A percentile compares a stretch with the other conserved stretches of the same genome.
phyloP scores from a whole-genome alignment of 148 eudicot genomes.

The Camellia japonica region DNA sequence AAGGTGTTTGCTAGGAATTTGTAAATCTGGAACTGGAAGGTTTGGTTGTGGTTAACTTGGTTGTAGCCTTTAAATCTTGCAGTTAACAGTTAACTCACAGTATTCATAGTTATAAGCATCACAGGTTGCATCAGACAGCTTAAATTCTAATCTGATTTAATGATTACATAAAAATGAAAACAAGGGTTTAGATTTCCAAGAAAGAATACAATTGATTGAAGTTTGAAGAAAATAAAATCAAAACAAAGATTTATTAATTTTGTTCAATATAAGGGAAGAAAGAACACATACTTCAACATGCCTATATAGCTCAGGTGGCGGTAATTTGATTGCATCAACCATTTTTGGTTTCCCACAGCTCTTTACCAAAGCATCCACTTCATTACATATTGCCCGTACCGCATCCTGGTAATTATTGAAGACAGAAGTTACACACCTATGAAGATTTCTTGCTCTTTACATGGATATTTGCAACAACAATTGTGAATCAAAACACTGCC shows the following conservation, averaged over 20 bases:
- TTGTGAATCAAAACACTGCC: not conserved
- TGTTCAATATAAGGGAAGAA: not conserved
- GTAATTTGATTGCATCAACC: constrained; percentile 87
- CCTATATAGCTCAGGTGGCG: constrained; percentile 80
- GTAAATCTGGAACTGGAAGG: no score
- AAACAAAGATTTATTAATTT: not conserved
- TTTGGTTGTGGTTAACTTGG: no score
- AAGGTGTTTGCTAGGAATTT: no score
- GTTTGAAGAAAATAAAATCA: not conserved
- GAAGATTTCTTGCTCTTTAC: not conserved
- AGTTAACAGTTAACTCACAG: no score
- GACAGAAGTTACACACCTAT: constrained; percentile 2
- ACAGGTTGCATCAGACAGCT: not conserved
- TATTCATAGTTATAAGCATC: not conserved
- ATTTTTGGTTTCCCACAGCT: constrained; percentile 92
- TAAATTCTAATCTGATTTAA: no score
- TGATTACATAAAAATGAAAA: not conserved
- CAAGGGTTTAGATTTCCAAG: not conserved
- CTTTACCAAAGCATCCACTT: constrained; percentile 71
- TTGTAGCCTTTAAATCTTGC: no score
- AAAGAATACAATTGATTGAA: not conserved
- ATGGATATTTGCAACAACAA: not conserved
- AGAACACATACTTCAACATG: constrained; percentile 68
- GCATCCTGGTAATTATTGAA: constrained; percentile 54
- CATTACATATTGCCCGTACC: constrained; percentile 74